These are phyloP conservation scores for Suillus fuscotomentosus DNA, from an alignment of 768 basidiomycete species.

Conservation along the genomic window DNA sequence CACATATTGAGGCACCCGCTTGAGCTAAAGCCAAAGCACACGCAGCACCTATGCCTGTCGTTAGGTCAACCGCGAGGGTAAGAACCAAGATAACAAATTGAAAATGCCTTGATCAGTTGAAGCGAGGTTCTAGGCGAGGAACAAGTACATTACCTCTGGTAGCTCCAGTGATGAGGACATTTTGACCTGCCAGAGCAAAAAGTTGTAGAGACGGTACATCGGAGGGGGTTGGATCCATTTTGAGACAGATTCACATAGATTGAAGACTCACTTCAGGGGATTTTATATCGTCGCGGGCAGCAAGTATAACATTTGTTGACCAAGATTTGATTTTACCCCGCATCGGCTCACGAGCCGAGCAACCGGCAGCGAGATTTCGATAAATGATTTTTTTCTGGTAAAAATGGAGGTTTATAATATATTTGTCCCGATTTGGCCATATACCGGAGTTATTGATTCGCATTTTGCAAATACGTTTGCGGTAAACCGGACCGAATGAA, in stretches of 20 bases:
- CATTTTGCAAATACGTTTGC: conserved; percentile 19
- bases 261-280: conserved; percentile 1
- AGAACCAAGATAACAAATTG: conserved; percentile 4
- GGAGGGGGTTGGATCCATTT: conserved; percentile 55
- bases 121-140: conserved; percentile 9
- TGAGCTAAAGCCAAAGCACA: conserved; percentile 55
- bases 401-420: not conserved
- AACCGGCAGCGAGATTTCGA: conserved; percentile 14
- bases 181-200: conserved; percentile 66
- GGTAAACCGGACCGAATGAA: conserved; percentile 32
- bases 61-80: conserved; percentile 5
- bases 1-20: conserved; percentile 50
- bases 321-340: conserved; percentile 22
- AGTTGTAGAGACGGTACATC: conserved; percentile 47
- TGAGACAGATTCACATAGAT: not conserved
- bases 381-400: not conserved
- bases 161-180: conserved; percentile 78
- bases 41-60: conserved; percentile 51
- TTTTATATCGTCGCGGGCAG: conserved; percentile 19
- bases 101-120: conserved; percentile 14
- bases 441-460: conserved; percentile 8
- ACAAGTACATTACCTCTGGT: conserved; percentile 58
- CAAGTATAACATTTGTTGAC: not conserved
- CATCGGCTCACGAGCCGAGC: conserved; percentile 30
- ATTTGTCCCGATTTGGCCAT: conserved; percentile 16